Evolutionary conservation across 495 filamentous ascomycete genomes (phyloP), one percentile per base, ranked within the genome.

Genomic region (Lasiosphaeria hispida): DNA sequence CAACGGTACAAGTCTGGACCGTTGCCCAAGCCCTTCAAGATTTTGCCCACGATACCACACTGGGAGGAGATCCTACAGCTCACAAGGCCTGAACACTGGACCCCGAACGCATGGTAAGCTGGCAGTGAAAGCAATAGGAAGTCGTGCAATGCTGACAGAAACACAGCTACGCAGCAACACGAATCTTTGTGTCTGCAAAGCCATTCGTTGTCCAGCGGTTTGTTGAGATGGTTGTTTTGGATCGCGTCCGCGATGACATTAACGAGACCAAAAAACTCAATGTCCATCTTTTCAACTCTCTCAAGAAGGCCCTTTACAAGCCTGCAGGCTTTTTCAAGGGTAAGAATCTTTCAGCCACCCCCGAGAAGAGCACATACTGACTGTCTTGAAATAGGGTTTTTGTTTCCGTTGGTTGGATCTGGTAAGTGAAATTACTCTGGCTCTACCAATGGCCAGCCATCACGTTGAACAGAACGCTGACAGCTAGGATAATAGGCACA

Each of bases 301-400:
- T 98, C 45, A 96, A 96, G 71, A 96, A 96, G 68, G 85, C 86
- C 3, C 79, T 97, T 8, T 99, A 96, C 79, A 97, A 97, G 67
- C 95, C 94, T 2, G 89, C 91, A 0, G 90, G 91, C 18, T 99
- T 95, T 75, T 97, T 99, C 79, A 97, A 97, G 71, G 94, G 94
- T 64, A n/a, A 33, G 56, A 39, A 14, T 10, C n/a, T 8, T 19
- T 17, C 19, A 10, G 6, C 11, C 0, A 10, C 17, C 10, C 6
- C 8, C 15, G 1, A 10, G 7, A 4, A n/a, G 1, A 6, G n/a
- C 1, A 4, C 10, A 8, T 10, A 19, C 49, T 58, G 36, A 56
- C 53, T 30, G n/a, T 10, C n/a, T 7, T 1, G 13, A 7, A 15
- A 4, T 33, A 66, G 65, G 66, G 1, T 83, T 97, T 60, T 78